Base-by-base conservation (phyloP, 257 asterid genomes). In the Ilex aquifolium region DNA sequence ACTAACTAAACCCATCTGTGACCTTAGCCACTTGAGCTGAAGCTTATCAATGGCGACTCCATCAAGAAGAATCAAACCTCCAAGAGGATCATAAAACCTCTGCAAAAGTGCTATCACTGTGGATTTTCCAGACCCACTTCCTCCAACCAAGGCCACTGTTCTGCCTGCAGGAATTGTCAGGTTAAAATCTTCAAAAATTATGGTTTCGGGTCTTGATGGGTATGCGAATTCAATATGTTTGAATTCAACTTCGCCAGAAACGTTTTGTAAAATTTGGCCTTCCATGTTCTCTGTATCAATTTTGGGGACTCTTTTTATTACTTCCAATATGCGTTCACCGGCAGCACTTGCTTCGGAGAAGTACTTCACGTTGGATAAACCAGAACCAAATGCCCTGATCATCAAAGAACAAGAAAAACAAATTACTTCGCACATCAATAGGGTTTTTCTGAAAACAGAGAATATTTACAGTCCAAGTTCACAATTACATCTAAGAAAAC, bases 1-100 rank as follows among this genome's bases (percentile, higher is more conserved):
- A 71, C 99, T 92, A 13, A 92, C 97, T 57, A 92, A 68, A 30
- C 99, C 99, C 99, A 89, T 92, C 67, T 85, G 97, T 6, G 95
- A 83, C 81, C 99, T 87, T 57, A 92, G 65, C 99, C 99, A 92
- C 74, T 85, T 92, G 54, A 89, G 80, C 40, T 89, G 96, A 76
- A 92, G 44, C 74, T 82, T 85, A 60, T 87, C 93, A 32, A 87
- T 84, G 59, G 77, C 71, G 44, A 89, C 81, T 1, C 91, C 97
- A 70, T 92, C 97, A 2, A 89, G 64, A 27, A 85, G 76, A 56
- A 89, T 85, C 56, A 85, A 95, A 4, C 99, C 99, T 0, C 69
- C 71, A 12, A 79, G 62, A 15, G 97, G 99, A 66, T 89, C 97
- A 32, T 89, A 89, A 73, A 89, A 92, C 69, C 99, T 75, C 72